A percentile compares a stretch with the other conserved stretches of the same genome.
These are phyloP conservation scores for Ceratocystis colombiana DNA, from an alignment of 2,329 filamentous ascomycete genomes.

Conservation along the genomic window DNA sequence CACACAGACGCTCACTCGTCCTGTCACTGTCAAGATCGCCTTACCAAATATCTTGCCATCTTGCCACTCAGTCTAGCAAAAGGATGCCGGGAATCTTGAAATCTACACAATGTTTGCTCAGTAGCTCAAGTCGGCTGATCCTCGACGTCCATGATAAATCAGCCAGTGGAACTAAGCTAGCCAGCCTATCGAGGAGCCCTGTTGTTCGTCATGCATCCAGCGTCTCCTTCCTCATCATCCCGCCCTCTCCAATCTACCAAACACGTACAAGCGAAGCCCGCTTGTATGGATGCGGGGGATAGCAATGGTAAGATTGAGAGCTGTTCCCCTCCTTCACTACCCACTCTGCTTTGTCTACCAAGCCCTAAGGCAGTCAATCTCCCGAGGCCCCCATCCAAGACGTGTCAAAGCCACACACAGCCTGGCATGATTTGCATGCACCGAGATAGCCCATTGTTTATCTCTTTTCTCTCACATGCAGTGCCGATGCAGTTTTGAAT, in stretches of 20 bases:
- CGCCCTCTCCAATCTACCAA: neutral
- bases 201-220: neutral
- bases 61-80: neutral
- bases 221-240: neutral
- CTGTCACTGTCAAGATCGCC: neutral
- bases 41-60: neutral
- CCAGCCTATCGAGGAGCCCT: too few relatives aligned
- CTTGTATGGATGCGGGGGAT: too few relatives aligned
- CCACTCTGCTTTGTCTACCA: neutral
- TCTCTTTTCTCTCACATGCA: conserved; percentile 9
- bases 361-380: neutral
- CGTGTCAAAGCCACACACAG: neutral
- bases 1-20: neutral
- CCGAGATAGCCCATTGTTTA: neutral
- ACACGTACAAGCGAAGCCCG: too few relatives aligned
- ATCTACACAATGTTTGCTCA: neutral
- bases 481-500: neutral
- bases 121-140: neutral
- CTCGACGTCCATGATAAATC: neutral
- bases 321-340: too few relatives aligned
- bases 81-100: neutral
- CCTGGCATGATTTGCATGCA: conserved; percentile 4
- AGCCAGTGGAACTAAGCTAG: neutral
- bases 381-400: neutral
- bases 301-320: too few relatives aligned